phyloP scores from a whole-genome alignment of 148 eudicot species.

The Rhododendron kiyosumense region DNA sequence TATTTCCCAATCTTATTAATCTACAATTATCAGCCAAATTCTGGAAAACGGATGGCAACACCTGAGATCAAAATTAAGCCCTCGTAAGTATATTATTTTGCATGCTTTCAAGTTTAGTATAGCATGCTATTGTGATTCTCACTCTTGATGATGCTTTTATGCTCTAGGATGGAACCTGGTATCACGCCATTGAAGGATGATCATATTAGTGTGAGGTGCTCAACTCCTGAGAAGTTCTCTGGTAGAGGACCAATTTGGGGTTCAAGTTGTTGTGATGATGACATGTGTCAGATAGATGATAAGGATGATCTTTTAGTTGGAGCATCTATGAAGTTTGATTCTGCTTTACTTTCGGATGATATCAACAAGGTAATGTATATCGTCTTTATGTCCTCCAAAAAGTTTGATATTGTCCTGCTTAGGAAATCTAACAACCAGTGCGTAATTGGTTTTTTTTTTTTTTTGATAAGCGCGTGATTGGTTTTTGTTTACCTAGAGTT shows the following conservation, averaged over 20 bases:
- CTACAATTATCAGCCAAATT: slow-evolving; percentile 31
- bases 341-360: slow-evolving; percentile 33
- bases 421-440: not conserved
- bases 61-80: slow-evolving; percentile 30
- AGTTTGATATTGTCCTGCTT: not conserved
- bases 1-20: slow-evolving; percentile 6
- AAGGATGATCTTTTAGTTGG: slow-evolving; percentile 33
- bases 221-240: slow-evolving; percentile 49
- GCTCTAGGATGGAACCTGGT: slow-evolving; percentile 33
- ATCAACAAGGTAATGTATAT: slow-evolving; percentile 39
- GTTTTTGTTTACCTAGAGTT: slow-evolving; percentile 46
- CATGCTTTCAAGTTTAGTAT: not conserved
- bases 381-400: not conserved
- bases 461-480: not conserved
- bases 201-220: slow-evolving; percentile 43
- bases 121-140: slow-evolving; percentile 1
- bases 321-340: slow-evolving; percentile 24
- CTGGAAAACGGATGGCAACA: slow-evolving; percentile 27
- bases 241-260: slow-evolving; percentile 42
- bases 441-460: not conserved
- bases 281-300: slow-evolving; percentile 76
- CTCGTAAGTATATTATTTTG: slow-evolving; percentile 30
- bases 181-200: slow-evolving; percentile 34
- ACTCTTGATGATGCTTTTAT: slow-evolving; percentile 14
- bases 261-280: slow-evolving; percentile 50